Percentiles rank a stretch among this genome's conserved stretches.
Evolutionary conservation across 352 stramenopile species (phyloP).

Genomic region (Pythium guiyangense): DNA sequence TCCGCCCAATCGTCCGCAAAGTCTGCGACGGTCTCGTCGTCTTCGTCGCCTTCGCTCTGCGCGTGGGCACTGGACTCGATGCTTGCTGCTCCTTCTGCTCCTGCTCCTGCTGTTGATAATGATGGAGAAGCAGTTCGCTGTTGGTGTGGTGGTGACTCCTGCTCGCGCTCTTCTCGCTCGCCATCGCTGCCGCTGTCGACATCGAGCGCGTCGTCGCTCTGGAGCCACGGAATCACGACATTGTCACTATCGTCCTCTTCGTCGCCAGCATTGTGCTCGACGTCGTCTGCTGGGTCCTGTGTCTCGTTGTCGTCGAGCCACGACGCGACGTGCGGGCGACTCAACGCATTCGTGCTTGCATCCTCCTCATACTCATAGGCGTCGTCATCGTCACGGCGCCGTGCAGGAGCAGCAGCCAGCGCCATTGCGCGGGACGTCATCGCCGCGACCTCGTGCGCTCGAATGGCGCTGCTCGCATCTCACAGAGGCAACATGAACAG

Average conservation of each 20-base stretch:
- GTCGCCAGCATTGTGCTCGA: background rate
- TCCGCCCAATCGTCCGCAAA: conserved; percentile 39
- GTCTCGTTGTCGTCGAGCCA: conserved; percentile 12
- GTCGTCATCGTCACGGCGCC: background rate
- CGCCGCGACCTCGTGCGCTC: background rate
- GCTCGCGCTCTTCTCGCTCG: too few species aligned
- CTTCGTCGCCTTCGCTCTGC: background rate
- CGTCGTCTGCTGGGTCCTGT: background rate
- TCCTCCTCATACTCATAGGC: too few species aligned
- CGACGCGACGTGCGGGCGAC: background rate
- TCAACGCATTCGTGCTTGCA: too few species aligned
- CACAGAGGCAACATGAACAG: too few species aligned
- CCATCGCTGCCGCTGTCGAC: too few species aligned
- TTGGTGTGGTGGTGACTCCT: too few species aligned
- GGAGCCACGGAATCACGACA: conserved; percentile 10
- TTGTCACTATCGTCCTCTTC: conserved; percentile 3
- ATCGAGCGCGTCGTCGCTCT: conserved; percentile 23
- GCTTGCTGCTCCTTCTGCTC: too few species aligned
- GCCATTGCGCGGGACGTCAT: background rate
- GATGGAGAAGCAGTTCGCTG: background rate
- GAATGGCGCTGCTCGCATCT: background rate
- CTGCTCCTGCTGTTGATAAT: background rate
- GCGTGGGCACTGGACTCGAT: background rate
- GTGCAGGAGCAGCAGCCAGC: too few species aligned
- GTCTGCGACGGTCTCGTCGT: conserved; percentile 19